Percentiles rank a stretch among this genome's conserved stretches.
Conservation (phyloP, 2,329 filamentous ascomycete genomes). For the Juglanconis oblonga region DNA sequence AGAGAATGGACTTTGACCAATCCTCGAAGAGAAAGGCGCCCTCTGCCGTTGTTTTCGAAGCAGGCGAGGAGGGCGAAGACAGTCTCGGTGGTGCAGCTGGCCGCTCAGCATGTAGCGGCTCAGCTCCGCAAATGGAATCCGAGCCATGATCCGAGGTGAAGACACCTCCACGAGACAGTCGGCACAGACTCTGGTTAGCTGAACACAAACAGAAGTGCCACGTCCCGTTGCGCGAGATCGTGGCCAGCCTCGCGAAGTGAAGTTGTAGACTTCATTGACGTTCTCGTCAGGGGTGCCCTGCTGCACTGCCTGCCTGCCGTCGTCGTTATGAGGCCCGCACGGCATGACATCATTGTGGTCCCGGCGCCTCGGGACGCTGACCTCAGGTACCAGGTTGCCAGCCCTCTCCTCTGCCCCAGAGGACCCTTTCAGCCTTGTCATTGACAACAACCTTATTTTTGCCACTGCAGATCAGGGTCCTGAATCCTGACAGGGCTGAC, state of each 20-base stretch:
- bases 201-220: not conserved
- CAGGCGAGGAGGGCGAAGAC: slow-evolving; percentile 27
- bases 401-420: too few relatives aligned
- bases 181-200: too few relatives aligned
- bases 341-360: too few relatives aligned
- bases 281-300: too few relatives aligned
- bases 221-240: too few relatives aligned
- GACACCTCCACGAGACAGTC: too few relatives aligned
- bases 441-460: not conserved
- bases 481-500: too few relatives aligned
- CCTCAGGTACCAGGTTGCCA: not conserved
- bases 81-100: slow-evolving; percentile 40
- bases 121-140: slow-evolving; percentile 40
- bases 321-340: too few relatives aligned
- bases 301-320: too few relatives aligned
- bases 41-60: not conserved
- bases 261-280: too few relatives aligned
- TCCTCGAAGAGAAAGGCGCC: not conserved
- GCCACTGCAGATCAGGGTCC: slow-evolving; percentile 7
- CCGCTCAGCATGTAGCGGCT: slow-evolving; percentile 49
- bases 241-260: too few relatives aligned
- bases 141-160: slow-evolving; percentile 37
- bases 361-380: not conserved
- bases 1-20: not conserved
- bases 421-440: too few relatives aligned